Conservation (phyloP, 2,329 filamentous ascomycete species). For the Zymoseptoria tritici region DNA sequence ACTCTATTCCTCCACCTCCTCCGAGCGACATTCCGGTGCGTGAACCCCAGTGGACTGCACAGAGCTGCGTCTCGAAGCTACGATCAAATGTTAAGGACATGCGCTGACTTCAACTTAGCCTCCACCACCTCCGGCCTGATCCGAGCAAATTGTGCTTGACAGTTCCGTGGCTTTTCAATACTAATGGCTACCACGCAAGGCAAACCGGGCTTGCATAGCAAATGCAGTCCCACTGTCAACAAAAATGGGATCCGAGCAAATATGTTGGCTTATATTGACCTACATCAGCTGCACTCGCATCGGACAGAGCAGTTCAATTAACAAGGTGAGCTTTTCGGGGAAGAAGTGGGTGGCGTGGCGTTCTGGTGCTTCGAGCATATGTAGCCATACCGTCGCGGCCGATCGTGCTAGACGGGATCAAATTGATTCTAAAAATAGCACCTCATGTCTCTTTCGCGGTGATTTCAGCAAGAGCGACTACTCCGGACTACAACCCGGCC, state of each 20-base stretch:
- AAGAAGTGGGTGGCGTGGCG: not conserved
- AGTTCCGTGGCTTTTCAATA: not conserved
- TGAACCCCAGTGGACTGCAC: too few species aligned
- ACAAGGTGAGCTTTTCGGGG: not conserved
- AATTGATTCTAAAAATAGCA: not conserved
- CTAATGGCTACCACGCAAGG: not conserved
- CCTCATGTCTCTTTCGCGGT: not conserved
- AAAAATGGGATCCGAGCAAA: not conserved
- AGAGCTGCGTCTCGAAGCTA: too few species aligned
- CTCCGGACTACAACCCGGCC: not conserved
- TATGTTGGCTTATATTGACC: not conserved
- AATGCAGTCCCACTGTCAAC: not conserved
- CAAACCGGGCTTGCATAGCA: not conserved
- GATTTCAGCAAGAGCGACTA: not conserved
- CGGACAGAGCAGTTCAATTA: not conserved
- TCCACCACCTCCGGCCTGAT: slow-evolving; percentile 49
- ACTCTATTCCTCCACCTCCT: slow-evolving; percentile 56
- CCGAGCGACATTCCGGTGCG: slow-evolving; percentile 49
- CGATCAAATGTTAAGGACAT: too few species aligned
- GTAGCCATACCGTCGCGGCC: not conserved
- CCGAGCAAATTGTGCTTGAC: not conserved
- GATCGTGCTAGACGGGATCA: not conserved
- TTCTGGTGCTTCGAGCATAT: not conserved
- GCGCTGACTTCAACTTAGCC: slow-evolving; percentile 28
- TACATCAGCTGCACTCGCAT: not conserved